These are phyloP conservation scores for Cyclotella kingstonii DNA, from an alignment of 108 stramenopile genomes.

Conservation along the genomic window DNA sequence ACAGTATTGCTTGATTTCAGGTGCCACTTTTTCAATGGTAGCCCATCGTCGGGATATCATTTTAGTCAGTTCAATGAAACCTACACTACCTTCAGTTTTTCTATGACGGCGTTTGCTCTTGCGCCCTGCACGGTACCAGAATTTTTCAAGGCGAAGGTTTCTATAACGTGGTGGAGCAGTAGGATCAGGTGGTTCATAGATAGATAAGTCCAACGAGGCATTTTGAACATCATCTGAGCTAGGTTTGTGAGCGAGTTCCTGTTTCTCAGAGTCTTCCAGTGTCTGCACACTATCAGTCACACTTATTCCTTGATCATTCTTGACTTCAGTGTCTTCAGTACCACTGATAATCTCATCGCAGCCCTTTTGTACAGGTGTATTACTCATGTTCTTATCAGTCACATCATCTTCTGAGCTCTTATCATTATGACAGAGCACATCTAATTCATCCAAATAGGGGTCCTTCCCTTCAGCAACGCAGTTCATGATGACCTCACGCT, in stretches of 20 bases:
- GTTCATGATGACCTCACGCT: conserved; percentile 25
- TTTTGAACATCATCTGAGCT: no score
- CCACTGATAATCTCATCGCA: no score
- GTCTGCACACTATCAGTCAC: no score
- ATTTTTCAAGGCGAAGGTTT: conserved; percentile 25
- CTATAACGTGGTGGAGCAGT: conserved; percentile 26
- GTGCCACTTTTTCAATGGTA: conserved; percentile 15
- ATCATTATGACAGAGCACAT: neutral
- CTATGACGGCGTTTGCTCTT: conserved; percentile 42
- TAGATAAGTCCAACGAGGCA: no score
- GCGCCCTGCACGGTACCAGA: conserved; percentile 27
- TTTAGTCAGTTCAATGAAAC: conserved; percentile 39
- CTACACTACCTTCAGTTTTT: conserved; percentile 34
- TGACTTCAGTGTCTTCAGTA: neutral
- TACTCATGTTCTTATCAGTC: neutral
- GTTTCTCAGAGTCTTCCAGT: no score
- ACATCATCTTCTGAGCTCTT: neutral
- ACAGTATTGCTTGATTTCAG: conserved; percentile 28
- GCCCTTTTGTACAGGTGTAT: no score
- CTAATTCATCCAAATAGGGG: conserved; percentile 1
- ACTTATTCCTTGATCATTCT: no score
- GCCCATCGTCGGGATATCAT: conserved; percentile 43
- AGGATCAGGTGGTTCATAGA: conserved; percentile 2
- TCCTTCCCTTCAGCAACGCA: conserved; percentile 2
- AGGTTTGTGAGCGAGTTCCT: no score